Evolutionary conservation across 2,329 filamentous ascomycete genomes (phyloP).

Genomic region (Didymella keratinophila): DNA sequence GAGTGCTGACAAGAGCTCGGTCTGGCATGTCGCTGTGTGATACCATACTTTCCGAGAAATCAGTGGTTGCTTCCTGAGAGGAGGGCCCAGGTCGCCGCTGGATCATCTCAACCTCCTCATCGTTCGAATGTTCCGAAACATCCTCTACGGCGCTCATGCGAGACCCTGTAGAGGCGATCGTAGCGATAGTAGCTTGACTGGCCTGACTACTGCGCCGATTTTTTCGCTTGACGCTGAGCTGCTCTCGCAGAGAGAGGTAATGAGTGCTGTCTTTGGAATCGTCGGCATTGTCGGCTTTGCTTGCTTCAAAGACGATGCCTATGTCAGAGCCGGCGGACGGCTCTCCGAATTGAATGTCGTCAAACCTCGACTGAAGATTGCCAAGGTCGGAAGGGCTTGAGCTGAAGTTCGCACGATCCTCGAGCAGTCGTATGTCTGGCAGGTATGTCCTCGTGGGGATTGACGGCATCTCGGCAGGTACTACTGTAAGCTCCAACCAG

Average conservation of each 20-base stretch:
- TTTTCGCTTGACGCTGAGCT: conserved; percentile 45
- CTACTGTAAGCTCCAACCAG: conserved; percentile 64
- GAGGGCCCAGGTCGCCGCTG: conserved; percentile 42
- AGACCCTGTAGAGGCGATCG: conserved; percentile 52
- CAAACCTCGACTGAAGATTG: conserved; percentile 26
- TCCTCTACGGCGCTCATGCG: conserved; percentile 51
- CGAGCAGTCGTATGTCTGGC: conserved; percentile 36
- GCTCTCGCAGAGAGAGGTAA: conserved; percentile 25
- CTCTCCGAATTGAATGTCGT: conserved; percentile 30
- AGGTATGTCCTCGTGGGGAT: conserved; percentile 19
- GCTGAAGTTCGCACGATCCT: conserved; percentile 27
- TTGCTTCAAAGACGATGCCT: conserved; percentile 44
- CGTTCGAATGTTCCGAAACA: conserved; percentile 48
- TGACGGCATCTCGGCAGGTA: conserved; percentile 21
- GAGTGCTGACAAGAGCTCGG: conserved; percentile 31
- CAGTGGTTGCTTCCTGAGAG: conserved; percentile 29
- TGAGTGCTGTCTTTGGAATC: neutral
- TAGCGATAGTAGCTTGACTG: conserved; percentile 50
- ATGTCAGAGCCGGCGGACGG: conserved; percentile 28
- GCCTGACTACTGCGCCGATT: conserved; percentile 43
- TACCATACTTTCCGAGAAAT: conserved; percentile 43
- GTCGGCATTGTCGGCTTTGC: conserved; percentile 27
- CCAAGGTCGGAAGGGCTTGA: conserved; percentile 20
- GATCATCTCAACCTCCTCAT: conserved; percentile 60
- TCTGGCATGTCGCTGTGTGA: conserved; percentile 48